Conservation (phyloP, 202 grass and related monocot genomes). For the Digitaria exilis region DNA sequence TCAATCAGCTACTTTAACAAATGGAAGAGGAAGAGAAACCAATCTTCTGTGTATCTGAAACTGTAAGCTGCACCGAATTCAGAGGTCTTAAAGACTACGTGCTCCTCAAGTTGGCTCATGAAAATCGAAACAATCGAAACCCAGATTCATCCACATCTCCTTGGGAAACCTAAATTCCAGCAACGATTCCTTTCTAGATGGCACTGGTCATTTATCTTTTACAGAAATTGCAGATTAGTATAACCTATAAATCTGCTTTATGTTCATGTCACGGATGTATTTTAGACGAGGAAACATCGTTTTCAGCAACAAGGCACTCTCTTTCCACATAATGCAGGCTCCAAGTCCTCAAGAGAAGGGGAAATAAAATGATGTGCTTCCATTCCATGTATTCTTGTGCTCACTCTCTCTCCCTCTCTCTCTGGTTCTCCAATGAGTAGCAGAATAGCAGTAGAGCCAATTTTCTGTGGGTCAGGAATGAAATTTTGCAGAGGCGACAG, state of each 20-base stretch:
- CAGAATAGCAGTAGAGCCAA: constrained; percentile 4
- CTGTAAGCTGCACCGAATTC: constrained; percentile 1
- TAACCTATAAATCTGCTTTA: constrained; percentile 17
- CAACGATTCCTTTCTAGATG: constrained; percentile 29
- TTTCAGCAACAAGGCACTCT: constrained; percentile 23
- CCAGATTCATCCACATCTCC: constrained; percentile 30
- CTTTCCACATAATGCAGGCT: constrained; percentile 11
- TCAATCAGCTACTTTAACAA: not conserved
- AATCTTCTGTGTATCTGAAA: not conserved
- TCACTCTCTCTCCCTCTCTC: not conserved
- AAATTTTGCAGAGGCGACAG: not conserved
- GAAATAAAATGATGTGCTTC: not conserved
- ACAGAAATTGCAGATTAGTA: not conserved
- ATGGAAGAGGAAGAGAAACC: not conserved
- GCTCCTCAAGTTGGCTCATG: constrained; percentile 21
- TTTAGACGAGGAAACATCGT: constrained; percentile 52
- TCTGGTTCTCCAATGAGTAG: constrained; percentile 11
- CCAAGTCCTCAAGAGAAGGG: not conserved
- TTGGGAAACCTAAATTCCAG: not conserved
- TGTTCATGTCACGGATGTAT: constrained; percentile 40
- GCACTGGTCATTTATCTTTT: not conserved
- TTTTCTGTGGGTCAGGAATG: constrained; percentile 8
- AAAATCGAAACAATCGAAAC: not conserved
- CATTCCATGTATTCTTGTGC: constrained; percentile 23
- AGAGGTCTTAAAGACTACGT: not conserved